Percentiles rank a stretch among this genome's conserved stretches.
These are phyloP conservation scores for Acacia acuminata DNA, from an alignment of 306 rosid genomes.

Conservation along the genomic window DNA sequence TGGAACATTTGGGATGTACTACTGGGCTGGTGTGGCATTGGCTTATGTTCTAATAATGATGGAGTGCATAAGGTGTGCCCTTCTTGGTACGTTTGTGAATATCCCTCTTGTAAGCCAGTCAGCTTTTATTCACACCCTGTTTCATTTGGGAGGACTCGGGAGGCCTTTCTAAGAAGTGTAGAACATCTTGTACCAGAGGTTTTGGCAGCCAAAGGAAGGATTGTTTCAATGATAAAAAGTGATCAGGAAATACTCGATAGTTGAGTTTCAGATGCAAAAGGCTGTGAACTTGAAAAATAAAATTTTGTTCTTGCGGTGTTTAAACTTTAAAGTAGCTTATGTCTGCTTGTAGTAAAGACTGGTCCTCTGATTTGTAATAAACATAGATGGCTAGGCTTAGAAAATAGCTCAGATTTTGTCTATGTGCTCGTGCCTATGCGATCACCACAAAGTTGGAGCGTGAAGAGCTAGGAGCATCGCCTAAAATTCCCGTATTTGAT, in stretches of 20 bases:
- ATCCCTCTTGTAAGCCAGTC: conserved; percentile 68
- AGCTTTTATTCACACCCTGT: conserved; percentile 71
- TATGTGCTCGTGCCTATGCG: not conserved
- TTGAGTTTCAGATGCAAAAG: not conserved
- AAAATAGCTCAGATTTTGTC: not conserved
- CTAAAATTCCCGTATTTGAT: not conserved
- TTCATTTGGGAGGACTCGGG: conserved; percentile 55
- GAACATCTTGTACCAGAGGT: conserved; percentile 18
- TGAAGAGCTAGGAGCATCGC: not conserved
- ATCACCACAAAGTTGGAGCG: not conserved
- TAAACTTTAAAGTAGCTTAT: not conserved
- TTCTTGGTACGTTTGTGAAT: conserved; percentile 67
- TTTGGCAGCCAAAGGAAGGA: conserved; percentile 31
- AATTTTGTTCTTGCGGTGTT: not conserved
- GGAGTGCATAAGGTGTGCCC: conserved; percentile 67
- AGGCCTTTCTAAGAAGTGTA: conserved; percentile 53
- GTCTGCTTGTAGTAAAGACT: not conserved
- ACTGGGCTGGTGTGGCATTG: conserved; percentile 77
- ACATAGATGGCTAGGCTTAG: not conserved
- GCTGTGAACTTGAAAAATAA: not conserved
- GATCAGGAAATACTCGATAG: not conserved
- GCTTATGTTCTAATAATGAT: conserved; percentile 51
- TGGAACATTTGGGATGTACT: conserved; percentile 72
- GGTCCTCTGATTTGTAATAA: not conserved
- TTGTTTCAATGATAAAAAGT: not conserved